Percentiles rank a stretch among this genome's conserved stretches.
These are phyloP conservation scores for Aspergillus glaucus DNA, from an alignment of 2,329 filamentous ascomycete genomes.

Conservation along the genomic window DNA sequence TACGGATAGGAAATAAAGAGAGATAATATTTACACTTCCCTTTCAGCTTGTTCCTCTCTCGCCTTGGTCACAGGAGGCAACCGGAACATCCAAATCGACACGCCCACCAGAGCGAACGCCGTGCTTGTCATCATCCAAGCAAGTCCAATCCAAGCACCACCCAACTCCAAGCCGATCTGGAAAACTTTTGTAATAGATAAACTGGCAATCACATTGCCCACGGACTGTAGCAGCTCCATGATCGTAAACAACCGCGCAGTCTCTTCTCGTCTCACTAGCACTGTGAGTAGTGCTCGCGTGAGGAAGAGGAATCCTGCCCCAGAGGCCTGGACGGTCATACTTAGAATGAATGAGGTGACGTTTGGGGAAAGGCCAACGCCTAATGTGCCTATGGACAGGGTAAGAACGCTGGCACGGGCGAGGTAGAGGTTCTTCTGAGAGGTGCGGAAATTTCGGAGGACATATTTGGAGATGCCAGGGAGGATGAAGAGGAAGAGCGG, in stretches of 20 bases:
- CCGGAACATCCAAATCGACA: constrained; percentile 22
- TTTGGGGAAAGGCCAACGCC: constrained; percentile 42
- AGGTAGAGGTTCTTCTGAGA: constrained; percentile 43
- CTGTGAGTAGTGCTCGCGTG: constrained; percentile 43
- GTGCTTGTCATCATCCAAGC: constrained; percentile 40
- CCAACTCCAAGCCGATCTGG: constrained; percentile 41
- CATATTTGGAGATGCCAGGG: constrained; percentile 35
- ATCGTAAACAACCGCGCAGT: constrained; percentile 46
- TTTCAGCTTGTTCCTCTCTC: not conserved
- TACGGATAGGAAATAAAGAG: not conserved
- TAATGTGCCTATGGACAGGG: constrained; percentile 40
- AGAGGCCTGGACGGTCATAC: constrained; percentile 43
- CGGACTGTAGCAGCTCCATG: constrained; percentile 43
- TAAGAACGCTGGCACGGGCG: constrained; percentile 39
- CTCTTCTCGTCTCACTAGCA: constrained; percentile 43
- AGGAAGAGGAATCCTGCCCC: constrained; percentile 45
- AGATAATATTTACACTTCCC: not conserved
- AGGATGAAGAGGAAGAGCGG: constrained; percentile 43
- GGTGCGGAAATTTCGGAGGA: constrained; percentile 30
- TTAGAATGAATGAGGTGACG: constrained; percentile 38
- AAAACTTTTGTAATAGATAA: constrained; percentile 43
- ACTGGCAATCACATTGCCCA: constrained; percentile 44
- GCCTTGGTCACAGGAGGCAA: constrained; percentile 10
- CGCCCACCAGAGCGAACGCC: constrained; percentile 26
- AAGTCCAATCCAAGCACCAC: constrained; percentile 43